These are phyloP conservation scores for Umbelopsis isabellina DNA, from an alignment of 192 early-diverging fungal genomes.

Conservation along the genomic window DNA sequence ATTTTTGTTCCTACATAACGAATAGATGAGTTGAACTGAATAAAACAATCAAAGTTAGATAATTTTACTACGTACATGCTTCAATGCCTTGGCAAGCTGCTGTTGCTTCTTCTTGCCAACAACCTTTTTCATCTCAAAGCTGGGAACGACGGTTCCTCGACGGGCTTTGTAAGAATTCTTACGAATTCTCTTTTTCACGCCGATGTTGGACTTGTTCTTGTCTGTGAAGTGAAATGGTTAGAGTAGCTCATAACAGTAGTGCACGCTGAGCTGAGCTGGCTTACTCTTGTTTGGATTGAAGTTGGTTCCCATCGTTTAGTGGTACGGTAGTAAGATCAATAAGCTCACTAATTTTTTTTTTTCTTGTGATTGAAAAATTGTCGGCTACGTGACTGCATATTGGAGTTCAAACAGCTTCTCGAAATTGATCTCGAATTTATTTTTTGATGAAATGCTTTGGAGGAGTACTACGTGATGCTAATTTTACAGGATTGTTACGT, in stretches of 20 bases:
- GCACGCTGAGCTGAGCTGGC: not conserved
- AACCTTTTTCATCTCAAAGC: conserved; percentile 21
- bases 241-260: not conserved
- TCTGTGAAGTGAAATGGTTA: not conserved
- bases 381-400: not conserved
- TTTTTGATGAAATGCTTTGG: not conserved
- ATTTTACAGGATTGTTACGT: not conserved
- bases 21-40: not conserved
- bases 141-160: not conserved
- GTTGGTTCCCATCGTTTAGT: conserved; percentile 8
- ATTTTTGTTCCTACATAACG: conserved; percentile 31
- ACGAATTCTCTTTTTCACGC: conserved; percentile 22
- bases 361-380: not conserved
- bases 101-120: conserved; percentile 40
- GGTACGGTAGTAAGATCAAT: not conserved
- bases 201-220: conserved; percentile 1
- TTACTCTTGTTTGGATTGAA: conserved; percentile 22
- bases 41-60: not conserved
- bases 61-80: conserved; percentile 33
- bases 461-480: not conserved
- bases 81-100: conserved; percentile 29
- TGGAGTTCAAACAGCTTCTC: not conserved
- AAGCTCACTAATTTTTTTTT: conserved; percentile 8
- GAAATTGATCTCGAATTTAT: not conserved
- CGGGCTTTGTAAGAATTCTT: conserved; percentile 26